Evolutionary conservation across 2,329 filamentous ascomycete genomes (phyloP).

Genomic region (Bipolaris victoriae): DNA sequence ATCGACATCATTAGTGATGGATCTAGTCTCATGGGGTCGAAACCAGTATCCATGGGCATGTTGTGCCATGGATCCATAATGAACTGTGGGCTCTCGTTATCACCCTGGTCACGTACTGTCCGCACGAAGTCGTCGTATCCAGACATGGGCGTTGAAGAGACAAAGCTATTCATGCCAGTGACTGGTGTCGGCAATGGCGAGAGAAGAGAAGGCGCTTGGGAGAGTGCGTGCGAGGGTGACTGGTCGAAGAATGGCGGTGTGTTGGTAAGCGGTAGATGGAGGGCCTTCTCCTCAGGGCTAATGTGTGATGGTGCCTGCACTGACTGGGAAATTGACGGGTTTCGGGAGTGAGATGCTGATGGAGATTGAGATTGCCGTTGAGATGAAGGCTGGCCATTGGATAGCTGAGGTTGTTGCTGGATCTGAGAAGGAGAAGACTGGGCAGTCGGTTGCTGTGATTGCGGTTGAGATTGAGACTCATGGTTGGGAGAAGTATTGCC

Average conservation of each 20-base stretch:
- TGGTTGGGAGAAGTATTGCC: conserved; percentile 45
- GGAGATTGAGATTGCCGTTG: conserved; percentile 43
- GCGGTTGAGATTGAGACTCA: conserved; percentile 30
- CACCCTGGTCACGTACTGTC: conserved; percentile 49
- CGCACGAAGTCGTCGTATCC: conserved; percentile 55
- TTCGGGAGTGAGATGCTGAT: conserved; percentile 39
- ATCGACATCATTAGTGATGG: conserved; percentile 55
- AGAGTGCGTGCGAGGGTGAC: conserved; percentile 44
- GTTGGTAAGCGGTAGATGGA: conserved; percentile 36
- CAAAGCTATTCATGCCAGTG: conserved; percentile 49
- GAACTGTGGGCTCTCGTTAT: conserved; percentile 54
- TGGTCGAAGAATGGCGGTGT: conserved; percentile 53
- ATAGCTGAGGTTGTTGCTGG: conserved; percentile 21
- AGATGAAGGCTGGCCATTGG: conserved; percentile 24
- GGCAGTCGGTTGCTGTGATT: conserved; percentile 30
- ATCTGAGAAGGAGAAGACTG: conserved; percentile 32
- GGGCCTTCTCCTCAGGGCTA: conserved; percentile 42
- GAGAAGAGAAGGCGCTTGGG: conserved; percentile 39
- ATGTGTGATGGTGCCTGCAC: conserved; percentile 40
- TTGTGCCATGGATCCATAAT: conserved; percentile 57
- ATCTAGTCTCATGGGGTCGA: conserved; percentile 53
- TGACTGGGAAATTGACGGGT: conserved; percentile 42
- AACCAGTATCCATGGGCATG: conserved; percentile 54
- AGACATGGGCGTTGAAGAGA: conserved; percentile 54
- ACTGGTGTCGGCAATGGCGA: conserved; percentile 49